Conservation (phyloP, 2,329 filamentous ascomycete genomes). For the Hymenoscyphus albidus region DNA sequence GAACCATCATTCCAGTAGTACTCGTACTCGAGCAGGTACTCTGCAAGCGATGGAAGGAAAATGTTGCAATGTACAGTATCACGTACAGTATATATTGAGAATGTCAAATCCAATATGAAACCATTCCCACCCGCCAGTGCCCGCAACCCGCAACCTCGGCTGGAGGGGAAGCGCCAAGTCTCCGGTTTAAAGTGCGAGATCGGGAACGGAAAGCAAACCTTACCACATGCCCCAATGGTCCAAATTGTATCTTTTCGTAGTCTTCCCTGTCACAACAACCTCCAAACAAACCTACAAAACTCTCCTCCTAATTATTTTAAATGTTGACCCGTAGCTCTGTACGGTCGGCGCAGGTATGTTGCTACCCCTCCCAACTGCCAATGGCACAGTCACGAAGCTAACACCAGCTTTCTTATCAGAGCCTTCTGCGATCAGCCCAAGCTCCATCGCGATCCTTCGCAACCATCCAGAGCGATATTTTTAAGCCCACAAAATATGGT, state of each 20-base stretch:
- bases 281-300: constrained; percentile 15
- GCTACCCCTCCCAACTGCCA: constrained; percentile 16
- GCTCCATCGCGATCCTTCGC: constrained; percentile 50
- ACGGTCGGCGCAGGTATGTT: constrained; percentile 45
- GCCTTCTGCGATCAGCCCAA: constrained; percentile 34
- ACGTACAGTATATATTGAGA: no score
- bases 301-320: constrained; percentile 20
- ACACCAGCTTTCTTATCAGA: constrained; percentile 32
- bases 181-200: background rate
- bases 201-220: constrained; percentile 8
- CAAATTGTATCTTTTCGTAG: constrained; percentile 13
- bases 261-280: constrained; percentile 4
- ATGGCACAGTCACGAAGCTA: constrained; percentile 29
- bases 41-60: no score
- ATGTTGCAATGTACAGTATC: no score
- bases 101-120: background rate
- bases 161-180: background rate
- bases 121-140: background rate
- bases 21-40: no score
- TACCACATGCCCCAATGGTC: constrained; percentile 5
- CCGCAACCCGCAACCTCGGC: background rate
- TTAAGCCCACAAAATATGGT: constrained; percentile 95
- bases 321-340: constrained; percentile 36
- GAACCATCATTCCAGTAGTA: no score
- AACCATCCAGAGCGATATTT: constrained; percentile 89